Conservation (phyloP, 495 filamentous ascomycete species). For the Neurospora sp. region DNA sequence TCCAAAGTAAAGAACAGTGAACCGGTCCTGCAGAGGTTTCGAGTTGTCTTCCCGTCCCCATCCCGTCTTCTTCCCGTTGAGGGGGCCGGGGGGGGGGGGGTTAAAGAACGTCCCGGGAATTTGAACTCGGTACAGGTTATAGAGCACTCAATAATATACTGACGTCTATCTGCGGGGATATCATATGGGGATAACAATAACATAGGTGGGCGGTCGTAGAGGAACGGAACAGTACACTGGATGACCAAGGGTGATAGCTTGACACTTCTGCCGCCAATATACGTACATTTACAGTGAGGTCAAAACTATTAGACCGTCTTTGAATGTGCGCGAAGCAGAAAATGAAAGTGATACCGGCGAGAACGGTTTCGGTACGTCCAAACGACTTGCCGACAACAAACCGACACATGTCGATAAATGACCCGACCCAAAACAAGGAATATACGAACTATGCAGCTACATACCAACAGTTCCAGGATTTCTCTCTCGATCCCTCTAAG, state of each 20-base stretch:
- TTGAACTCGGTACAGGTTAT: too few species aligned
- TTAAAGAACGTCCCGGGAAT: too few species aligned
- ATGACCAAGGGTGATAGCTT: too few species aligned
- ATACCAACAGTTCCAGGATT: background rate
- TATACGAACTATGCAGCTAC: background rate
- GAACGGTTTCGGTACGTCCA: background rate
- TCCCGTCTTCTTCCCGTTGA: background rate
- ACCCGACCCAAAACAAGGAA: background rate
- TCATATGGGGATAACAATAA: too few species aligned
- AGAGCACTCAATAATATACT: too few species aligned
- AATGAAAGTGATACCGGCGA: background rate
- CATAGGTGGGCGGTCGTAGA: too few species aligned
- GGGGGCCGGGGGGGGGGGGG: too few species aligned
- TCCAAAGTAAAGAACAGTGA: background rate
- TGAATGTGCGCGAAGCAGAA: background rate
- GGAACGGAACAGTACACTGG: too few species aligned
- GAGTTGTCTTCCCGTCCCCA: background rate
- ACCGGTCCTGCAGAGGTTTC: background rate
- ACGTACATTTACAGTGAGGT: too few species aligned
- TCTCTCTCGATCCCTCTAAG: background rate
- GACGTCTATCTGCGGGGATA: too few species aligned
- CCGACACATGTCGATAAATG: background rate
- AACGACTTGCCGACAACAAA: background rate
- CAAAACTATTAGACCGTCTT: too few species aligned
- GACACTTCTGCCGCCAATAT: too few species aligned